Conservation (phyloP, 345 rosid genomes). For the Draba incana region DNA sequence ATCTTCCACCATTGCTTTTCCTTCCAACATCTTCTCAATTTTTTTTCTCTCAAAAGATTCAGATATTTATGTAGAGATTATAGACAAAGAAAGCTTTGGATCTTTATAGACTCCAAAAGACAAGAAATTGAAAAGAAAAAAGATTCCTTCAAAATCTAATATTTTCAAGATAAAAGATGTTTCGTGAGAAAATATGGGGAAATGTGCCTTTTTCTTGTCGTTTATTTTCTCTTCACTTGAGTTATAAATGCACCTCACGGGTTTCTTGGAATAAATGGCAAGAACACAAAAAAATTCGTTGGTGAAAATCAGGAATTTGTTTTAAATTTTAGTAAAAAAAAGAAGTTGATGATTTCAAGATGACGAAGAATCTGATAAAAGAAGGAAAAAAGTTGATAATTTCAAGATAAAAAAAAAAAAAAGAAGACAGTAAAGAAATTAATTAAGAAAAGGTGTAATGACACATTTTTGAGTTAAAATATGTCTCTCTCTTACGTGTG, state of each 20-base stretch:
- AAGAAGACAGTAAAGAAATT: conserved; percentile 1
- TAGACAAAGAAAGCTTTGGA: conserved; percentile 17
- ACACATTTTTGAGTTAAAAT: conserved; percentile 13
- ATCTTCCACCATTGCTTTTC: conserved; percentile 75
- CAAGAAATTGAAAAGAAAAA: not conserved
- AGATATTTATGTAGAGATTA: not conserved
- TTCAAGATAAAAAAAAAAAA: not conserved
- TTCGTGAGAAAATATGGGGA: conserved; percentile 10
- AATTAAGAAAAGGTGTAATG: conserved; percentile 23
- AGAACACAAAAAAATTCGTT: not conserved
- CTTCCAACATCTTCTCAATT: conserved; percentile 65
- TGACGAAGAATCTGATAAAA: not conserved
- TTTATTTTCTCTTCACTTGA: conserved; percentile 7
- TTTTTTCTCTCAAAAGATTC: not conserved
- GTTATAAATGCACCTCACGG: conserved; percentile 11
- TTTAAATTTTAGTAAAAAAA: conserved; percentile 6
- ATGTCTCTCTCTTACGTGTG: conserved; percentile 23
- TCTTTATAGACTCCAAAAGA: conserved; percentile 33
- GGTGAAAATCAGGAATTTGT: conserved; percentile 8
- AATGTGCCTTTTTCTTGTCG: conserved; percentile 39
- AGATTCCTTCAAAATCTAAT: conserved; percentile 29
- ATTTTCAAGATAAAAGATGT: conserved; percentile 20
- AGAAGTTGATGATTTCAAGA: not conserved
- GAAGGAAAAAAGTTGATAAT: conserved; percentile 6
- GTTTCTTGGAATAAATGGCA: conserved; percentile 22